Conservation (phyloP, 345 rosid species). For the Ceriops zippeliana region DNA sequence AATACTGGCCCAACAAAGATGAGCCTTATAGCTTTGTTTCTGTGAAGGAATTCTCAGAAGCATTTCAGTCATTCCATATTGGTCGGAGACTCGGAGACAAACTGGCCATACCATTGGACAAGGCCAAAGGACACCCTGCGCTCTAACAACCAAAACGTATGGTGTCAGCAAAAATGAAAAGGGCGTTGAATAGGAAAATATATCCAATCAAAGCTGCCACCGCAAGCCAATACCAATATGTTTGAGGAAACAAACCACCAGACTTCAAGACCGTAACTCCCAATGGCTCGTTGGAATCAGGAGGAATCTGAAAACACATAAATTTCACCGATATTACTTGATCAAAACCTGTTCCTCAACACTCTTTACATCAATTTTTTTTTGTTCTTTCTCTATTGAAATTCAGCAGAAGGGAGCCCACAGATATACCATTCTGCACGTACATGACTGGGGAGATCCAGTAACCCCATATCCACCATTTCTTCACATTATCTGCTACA, state of each 20-base stretch:
- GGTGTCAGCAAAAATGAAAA: slow-evolving; percentile 67
- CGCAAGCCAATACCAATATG: slow-evolving; percentile 89
- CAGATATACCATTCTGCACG: no score
- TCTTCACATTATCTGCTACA: no score
- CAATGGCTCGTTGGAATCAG: slow-evolving; percentile 53
- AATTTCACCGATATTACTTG: background rate
- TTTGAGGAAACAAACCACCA: slow-evolving; percentile 62
- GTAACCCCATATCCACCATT: no score
- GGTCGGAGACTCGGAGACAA: slow-evolving; percentile 62
- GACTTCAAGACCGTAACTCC: slow-evolving; percentile 64
- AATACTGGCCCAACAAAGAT: slow-evolving; percentile 63
- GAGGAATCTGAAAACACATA: slow-evolving; percentile 41
- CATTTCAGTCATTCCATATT: slow-evolving; percentile 60
- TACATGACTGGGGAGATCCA: no score
- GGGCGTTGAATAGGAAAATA: slow-evolving; percentile 55
- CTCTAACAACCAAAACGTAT: slow-evolving; percentile 60
- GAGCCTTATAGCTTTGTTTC: slow-evolving; percentile 51
- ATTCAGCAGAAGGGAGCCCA: slow-evolving; percentile 22
- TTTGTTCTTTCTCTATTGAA: background rate
- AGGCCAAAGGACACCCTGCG: slow-evolving; percentile 70
- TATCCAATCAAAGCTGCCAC: slow-evolving; percentile 62
- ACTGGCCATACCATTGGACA: slow-evolving; percentile 67
- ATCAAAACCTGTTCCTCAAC: background rate
- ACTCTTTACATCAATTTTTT: background rate
- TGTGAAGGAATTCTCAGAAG: slow-evolving; percentile 27